Evolutionary conservation across 495 filamentous ascomycete genomes (phyloP), one percentile per base, ranked within the genome.

Genomic region (Jackrogersella minutella): DNA sequence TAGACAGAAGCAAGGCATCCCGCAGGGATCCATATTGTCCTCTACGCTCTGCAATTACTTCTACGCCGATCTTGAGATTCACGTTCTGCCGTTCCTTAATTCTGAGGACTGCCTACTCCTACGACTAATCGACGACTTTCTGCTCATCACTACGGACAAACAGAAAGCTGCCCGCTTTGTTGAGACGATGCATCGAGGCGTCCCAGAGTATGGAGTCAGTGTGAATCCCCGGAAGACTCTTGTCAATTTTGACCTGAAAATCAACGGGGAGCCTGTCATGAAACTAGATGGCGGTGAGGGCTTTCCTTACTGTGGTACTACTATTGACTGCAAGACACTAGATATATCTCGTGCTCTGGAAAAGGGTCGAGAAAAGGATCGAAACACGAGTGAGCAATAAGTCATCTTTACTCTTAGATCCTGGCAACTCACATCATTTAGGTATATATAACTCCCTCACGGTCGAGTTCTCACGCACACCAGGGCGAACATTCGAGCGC

Each of bases 11-110:
- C 80, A 84, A 30, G 95, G 95, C 11, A 97, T 99, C 19, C 93
- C 95, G 0, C 95, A 99, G 75, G 95, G 95, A 33, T 97, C 93
- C 0, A 83, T 97, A 0, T 71, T 99, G 21, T 97, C 93, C 8
- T 90, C 86, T 47, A 80, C 92, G 28, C 82, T 99, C 0, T 97
- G 96, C 82, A 98, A 93, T 73, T 91, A 94, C 72, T 96, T 97
- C 73, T 98, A 97, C 71, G 94, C 90, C 3, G 86, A 93, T 62
- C 81, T 99, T 2, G 96, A 99, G 75, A 68, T 79, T 2, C 77
- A 87, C 19, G 76, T 87, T 2, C 78, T 99, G 2, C 72, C 76
- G 1, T 98, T 97, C 71, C 73, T 94, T 7, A 55, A 80, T 1
- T 69, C 69, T 2, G 75, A 81, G 2, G 79, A 91, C 6, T 87